Percentiles rank a stretch among this genome's conserved stretches.
Evolutionary conservation across 345 rosid species (phyloP).

Genomic region (Litchi chinensis): DNA sequence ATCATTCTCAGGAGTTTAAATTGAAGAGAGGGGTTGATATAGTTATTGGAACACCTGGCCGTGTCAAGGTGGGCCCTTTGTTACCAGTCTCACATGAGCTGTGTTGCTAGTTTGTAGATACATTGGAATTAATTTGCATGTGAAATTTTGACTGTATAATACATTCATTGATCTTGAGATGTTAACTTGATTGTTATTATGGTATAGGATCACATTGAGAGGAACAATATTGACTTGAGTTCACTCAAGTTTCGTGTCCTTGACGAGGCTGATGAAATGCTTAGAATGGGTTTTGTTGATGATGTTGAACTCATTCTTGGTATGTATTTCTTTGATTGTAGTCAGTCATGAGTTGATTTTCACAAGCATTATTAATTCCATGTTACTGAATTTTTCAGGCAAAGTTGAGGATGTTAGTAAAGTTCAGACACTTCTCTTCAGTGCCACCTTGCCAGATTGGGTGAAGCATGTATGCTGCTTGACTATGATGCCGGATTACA

Average conservation of each 20-base stretch:
- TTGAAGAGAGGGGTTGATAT: conserved; percentile 87
- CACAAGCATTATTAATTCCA: background rate
- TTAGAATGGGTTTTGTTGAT: conserved; percentile 97
- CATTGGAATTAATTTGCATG: background rate
- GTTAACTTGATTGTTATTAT: conserved; percentile 6
- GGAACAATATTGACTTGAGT: conserved; percentile 64
- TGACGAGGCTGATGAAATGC: conserved; percentile 99
- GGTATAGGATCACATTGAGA: conserved; percentile 83
- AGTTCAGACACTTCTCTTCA: conserved; percentile 98
- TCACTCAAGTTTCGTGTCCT: conserved; percentile 84
- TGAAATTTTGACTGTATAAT: background rate
- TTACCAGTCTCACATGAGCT: background rate
- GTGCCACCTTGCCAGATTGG: conserved; percentile 95
- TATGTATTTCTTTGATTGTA: conserved; percentile 20
- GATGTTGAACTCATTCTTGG: conserved; percentile 96
- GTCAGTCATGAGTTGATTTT: background rate
- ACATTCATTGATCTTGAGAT: background rate
- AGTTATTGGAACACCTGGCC: conserved; percentile 96
- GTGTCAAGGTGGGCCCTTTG: conserved; percentile 60
- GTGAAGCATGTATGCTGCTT: conserved; percentile 69
- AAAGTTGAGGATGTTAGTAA: conserved; percentile 80
- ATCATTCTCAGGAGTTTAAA: conserved; percentile 57
- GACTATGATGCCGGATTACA: background rate
- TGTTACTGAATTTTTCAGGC: conserved; percentile 48
- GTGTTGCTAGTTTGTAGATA: background rate